These are phyloP conservation scores for Fistulinella cinereoalba DNA, from an alignment of 1,284 basidiomycete genomes.

Conservation along the genomic window DNA sequence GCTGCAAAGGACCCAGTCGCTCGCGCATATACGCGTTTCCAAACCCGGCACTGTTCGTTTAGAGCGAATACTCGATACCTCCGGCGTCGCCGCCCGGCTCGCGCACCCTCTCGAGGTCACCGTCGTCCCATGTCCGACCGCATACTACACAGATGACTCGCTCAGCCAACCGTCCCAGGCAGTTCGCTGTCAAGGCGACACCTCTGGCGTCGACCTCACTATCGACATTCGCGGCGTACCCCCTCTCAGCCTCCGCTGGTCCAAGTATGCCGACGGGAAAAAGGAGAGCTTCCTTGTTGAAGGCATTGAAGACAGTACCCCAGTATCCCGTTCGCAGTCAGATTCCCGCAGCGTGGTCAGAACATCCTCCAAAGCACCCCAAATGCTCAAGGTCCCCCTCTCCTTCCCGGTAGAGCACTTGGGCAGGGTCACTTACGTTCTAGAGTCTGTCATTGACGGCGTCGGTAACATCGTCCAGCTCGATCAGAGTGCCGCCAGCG, in stretches of 20 bases:
- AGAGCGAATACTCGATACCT: slow-evolving; percentile 69
- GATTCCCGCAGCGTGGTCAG: slow-evolving; percentile 23
- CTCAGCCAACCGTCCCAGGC: slow-evolving; percentile 42
- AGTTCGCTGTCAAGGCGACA: slow-evolving; percentile 71
- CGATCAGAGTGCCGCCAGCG: slow-evolving; percentile 31
- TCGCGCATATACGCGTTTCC: slow-evolving; percentile 69
- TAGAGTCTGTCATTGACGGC: slow-evolving; percentile 74
- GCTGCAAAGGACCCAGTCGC: slow-evolving; percentile 68
- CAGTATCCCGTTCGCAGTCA: slow-evolving; percentile 14
- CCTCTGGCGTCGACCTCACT: slow-evolving; percentile 58
- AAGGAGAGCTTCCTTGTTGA: slow-evolving; percentile 74
- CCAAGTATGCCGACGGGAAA: slow-evolving; percentile 60
- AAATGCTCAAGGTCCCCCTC: slow-evolving; percentile 66
- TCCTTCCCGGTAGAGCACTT: slow-evolving; percentile 57
- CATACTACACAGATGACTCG: slow-evolving; percentile 55
- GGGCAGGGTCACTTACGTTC: slow-evolving; percentile 64
- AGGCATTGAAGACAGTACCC: slow-evolving; percentile 67
- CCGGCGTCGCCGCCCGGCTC: slow-evolving; percentile 62
- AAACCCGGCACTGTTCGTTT: slow-evolving; percentile 73
- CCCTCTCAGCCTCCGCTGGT: slow-evolving; percentile 76
- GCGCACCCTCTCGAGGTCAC: slow-evolving; percentile 67
- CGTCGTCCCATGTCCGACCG: slow-evolving; percentile 79
- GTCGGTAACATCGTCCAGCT: slow-evolving; percentile 67
- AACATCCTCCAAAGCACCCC: slow-evolving; percentile 38
- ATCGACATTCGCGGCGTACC: slow-evolving; percentile 78